Conservation (phyloP, 179 eudicot genomes). For the Silene noctiflora region DNA sequence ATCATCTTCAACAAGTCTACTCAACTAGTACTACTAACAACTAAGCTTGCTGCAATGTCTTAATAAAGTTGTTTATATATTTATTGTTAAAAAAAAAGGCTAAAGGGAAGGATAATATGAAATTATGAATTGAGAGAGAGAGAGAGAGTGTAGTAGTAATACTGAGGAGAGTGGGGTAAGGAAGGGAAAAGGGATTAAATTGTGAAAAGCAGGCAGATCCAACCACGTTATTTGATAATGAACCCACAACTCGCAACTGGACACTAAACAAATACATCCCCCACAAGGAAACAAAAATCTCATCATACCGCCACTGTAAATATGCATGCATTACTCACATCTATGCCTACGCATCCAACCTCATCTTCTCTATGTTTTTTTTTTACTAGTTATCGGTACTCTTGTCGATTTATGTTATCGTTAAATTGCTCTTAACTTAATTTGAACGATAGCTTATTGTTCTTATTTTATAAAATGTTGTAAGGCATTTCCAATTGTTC, state of each 20-base stretch:
- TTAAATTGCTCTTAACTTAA: too few relatives aligned
- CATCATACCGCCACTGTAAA: slow-evolving; percentile 30
- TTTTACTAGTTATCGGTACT: too few relatives aligned
- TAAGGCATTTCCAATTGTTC: too few relatives aligned
- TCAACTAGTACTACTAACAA: background rate
- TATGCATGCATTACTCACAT: slow-evolving; percentile 28
- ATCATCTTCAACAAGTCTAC: slow-evolving; percentile 11
- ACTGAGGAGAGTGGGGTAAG: background rate
- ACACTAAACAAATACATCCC: slow-evolving; percentile 30
- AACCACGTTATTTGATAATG: slow-evolving; percentile 34
- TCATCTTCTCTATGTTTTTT: too few relatives aligned
- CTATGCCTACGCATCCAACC: too few relatives aligned
- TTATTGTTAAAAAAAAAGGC: background rate
- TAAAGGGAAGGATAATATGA: slow-evolving; percentile 1
- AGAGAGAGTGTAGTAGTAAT: background rate
- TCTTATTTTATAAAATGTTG: too few relatives aligned
- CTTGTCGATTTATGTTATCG: too few relatives aligned
- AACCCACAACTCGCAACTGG: slow-evolving; percentile 26
- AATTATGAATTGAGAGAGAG: background rate
- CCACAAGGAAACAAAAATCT: slow-evolving; percentile 41
- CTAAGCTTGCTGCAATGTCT: slow-evolving; percentile 12
- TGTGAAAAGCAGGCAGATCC: slow-evolving; percentile 27
- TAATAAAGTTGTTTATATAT: background rate
- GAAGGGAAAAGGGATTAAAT: slow-evolving; percentile 1
- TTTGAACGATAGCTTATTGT: too few relatives aligned